Percentiles rank a stretch among this genome's conserved stretches.
Conservation (phyloP, 768 basidiomycete genomes). For the Crucibulum laeve region DNA sequence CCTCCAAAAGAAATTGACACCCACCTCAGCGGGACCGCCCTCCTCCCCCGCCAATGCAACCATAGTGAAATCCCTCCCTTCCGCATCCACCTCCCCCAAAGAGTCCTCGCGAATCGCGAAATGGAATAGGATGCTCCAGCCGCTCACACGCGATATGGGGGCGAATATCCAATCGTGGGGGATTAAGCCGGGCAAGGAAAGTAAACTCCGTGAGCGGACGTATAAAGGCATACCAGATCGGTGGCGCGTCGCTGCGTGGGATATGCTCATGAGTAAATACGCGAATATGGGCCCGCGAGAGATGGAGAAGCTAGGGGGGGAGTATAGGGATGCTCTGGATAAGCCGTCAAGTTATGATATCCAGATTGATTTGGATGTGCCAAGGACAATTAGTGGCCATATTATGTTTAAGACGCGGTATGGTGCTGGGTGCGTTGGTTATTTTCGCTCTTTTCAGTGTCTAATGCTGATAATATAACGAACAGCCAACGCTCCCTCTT, state of each 20-base stretch:
- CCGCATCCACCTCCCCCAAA: constrained; percentile 44
- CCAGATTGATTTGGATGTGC: constrained; percentile 97
- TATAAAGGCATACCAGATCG: constrained; percentile 98
- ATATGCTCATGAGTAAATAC: constrained; percentile 61
- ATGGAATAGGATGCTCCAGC: constrained; percentile 89
- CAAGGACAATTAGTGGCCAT: constrained; percentile 92
- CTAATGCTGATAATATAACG: background rate
- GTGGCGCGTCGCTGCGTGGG: constrained; percentile 94
- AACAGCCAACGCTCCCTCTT: constrained; percentile 89
- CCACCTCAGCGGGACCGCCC: constrained; percentile 39
- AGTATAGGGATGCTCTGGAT: constrained; percentile 65
- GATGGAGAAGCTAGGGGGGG: constrained; percentile 34
- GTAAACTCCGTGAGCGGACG: constrained; percentile 67
- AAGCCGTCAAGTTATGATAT: constrained; percentile 87
- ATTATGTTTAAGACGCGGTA: constrained; percentile 94
- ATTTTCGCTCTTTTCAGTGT: constrained; percentile 3
- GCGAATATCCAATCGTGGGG: constrained; percentile 75
- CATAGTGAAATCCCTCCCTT: constrained; percentile 43
- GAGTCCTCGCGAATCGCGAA: constrained; percentile 81
- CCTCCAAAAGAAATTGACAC: constrained; percentile 52
- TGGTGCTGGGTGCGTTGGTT: constrained; percentile 77
- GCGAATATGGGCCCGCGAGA: constrained; percentile 42
- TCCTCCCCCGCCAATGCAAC: constrained; percentile 41
- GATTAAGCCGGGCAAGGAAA: constrained; percentile 58
- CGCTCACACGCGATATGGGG: constrained; percentile 65